Base-by-base conservation (phyloP, 257 asterid species). In the Nemophila menziesii region DNA sequence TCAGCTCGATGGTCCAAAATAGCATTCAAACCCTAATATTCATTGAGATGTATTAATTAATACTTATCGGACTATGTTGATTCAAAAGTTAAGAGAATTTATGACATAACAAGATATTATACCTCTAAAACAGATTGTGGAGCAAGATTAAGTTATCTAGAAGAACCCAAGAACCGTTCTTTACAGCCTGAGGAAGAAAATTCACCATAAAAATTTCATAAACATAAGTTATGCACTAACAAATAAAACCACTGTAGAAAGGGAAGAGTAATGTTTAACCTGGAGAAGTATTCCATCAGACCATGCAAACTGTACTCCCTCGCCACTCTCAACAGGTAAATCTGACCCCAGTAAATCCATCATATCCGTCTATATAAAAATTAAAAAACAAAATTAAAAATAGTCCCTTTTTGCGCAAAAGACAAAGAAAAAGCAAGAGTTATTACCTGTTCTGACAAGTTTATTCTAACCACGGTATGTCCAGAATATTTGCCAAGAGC, bases 61-160 rank as follows among this genome's bases (percentile, higher is more conserved):
- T 5, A 20, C 22, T 19, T 19, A 8, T 19, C 3, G 22, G 16
- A 17, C 13, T 40, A 1, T 18, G 36, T 20, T 20, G 51, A 10
- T 23, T 36, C 17, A 16, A 49, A 58, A 29, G 2, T 5, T 29
- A 7, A 29, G 2, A 13, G 33, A 13, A 7, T 29, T 1, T n/a
- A 29, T 29, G 36, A 29, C 2, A 29, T 29, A 24, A 29, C 36
- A 29, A 29, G 33, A 24, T 4, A 23, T 22, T 44, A 43, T 54
- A 77, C 98, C 98, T 89, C 98, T 68, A 89, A 72, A 44, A 89
- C 98, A 44, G 98, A 78, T 44, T 89, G 98, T n/a, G 98, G 90
- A 11, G 98, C 98, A 58, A 89, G 96, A 70, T 89, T 89, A 53
- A 89, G 87, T 69, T 89, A 70, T 89, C 98, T 52, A 89, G 75